phyloP scores from a whole-genome alignment of 306 rosid genomes.

The Prunus armeniaca region DNA sequence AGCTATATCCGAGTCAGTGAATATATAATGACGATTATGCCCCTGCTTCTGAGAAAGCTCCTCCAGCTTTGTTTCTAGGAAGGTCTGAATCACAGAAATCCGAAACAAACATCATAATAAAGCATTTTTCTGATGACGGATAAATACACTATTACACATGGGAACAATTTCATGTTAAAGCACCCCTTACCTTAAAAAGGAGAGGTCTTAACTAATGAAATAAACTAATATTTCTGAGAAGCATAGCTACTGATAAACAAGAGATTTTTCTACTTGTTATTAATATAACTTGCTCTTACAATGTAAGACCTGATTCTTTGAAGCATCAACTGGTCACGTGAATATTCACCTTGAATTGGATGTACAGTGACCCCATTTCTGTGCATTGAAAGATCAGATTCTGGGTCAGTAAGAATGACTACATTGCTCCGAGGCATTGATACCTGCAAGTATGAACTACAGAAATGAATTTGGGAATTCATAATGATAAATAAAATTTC shows the following conservation, averaged over 20 bases:
- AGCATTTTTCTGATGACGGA: not conserved
- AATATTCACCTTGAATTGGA: constrained; percentile 85
- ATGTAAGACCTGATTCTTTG: constrained; percentile 99
- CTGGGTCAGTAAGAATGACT: constrained; percentile 71
- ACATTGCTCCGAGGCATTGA: constrained; percentile 72
- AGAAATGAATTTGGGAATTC: constrained; percentile 5
- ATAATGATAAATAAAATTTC: not conserved
- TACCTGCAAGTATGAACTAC: constrained; percentile 45
- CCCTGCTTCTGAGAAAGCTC: constrained; percentile 42
- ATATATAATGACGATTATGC: constrained; percentile 57
- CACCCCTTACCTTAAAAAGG: not conserved
- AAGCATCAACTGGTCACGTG: constrained; percentile 96
- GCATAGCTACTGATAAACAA: constrained; percentile 8
- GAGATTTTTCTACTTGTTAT: constrained; percentile 31
- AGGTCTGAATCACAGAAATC: constrained; percentile 50
- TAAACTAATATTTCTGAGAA: not conserved
- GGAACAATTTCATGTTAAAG: not conserved
- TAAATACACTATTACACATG: not conserved
- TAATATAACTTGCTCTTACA: constrained; percentile 64
- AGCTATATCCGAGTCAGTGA: constrained; percentile 90
- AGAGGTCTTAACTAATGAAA: not conserved
- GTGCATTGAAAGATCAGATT: constrained; percentile 62
- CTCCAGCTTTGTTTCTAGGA: constrained; percentile 60
- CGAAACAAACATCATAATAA: not conserved
- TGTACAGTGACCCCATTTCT: constrained; percentile 59